Conservation (phyloP, 352 stramenopile species). For the Phytophthora pseudosyringae region DNA sequence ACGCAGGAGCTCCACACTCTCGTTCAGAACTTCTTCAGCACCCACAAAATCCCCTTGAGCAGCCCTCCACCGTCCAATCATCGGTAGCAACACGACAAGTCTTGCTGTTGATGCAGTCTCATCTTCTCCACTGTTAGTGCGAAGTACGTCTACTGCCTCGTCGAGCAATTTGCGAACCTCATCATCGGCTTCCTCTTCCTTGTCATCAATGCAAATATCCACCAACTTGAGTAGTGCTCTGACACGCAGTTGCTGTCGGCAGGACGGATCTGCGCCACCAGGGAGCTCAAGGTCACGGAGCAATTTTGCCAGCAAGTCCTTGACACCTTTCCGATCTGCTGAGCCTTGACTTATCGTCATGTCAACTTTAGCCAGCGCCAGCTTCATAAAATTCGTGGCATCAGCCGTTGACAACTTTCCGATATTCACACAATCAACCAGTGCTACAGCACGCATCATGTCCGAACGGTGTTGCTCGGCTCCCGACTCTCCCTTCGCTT, state of each 20-base stretch:
- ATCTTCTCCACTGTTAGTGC: constrained; percentile 18
- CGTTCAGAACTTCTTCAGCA: constrained; percentile 42
- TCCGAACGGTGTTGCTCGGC: constrained; percentile 2
- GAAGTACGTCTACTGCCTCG: constrained; percentile 37
- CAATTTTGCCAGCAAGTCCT: constrained; percentile 41
- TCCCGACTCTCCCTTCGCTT: constrained; percentile 1
- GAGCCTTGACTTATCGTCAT: constrained; percentile 23
- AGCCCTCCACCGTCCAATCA: constrained; percentile 41
- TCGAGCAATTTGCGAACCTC: constrained; percentile 38
- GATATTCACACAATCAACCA: constrained; percentile 49
- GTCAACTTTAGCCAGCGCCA: constrained; percentile 55
- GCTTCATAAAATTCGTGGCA: constrained; percentile 36
- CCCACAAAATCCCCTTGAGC: constrained; percentile 32
- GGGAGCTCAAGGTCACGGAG: constrained; percentile 29
- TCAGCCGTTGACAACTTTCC: constrained; percentile 39
- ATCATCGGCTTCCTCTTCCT: constrained; percentile 33
- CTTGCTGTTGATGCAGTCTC: neutral
- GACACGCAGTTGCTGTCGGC: constrained; percentile 29
- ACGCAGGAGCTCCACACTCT: constrained; percentile 38
- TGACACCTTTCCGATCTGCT: constrained; percentile 17
- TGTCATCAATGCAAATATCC: constrained; percentile 30
- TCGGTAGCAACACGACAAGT: constrained; percentile 37
- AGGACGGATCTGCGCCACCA: constrained; percentile 30
- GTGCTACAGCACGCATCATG: constrained; percentile 44
- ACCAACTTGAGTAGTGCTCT: constrained; percentile 33